A percentile compares a stretch with the other conserved stretches of the same genome.
phyloP scores from a whole-genome alignment of 1,284 basidiomycete genomes.

The Neotropicomus parvogracilis region DNA sequence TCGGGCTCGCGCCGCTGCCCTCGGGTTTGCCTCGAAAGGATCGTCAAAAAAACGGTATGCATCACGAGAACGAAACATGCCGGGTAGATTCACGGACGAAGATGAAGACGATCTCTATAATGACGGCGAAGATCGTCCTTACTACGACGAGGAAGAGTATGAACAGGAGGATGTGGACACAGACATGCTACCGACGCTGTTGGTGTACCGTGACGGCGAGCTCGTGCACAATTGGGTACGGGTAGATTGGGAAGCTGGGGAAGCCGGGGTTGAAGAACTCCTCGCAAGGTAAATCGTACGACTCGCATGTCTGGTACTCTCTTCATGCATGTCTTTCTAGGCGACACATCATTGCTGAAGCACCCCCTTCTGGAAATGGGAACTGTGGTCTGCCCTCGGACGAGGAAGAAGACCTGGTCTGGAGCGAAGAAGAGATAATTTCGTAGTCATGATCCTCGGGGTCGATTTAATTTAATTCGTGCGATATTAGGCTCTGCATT shows the following conservation, averaged over 20 bases:
- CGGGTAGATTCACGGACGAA: constrained; percentile 34
- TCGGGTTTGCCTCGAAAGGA: constrained; percentile 66
- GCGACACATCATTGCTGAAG: constrained; percentile 32
- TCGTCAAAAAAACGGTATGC: constrained; percentile 23
- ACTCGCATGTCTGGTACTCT: not conserved
- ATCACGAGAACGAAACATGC: constrained; percentile 20
- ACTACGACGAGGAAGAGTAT: constrained; percentile 37
- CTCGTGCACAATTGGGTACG: constrained; percentile 80
- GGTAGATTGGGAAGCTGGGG: constrained; percentile 78
- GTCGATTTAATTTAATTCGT: too few species aligned
- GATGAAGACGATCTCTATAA: constrained; percentile 45
- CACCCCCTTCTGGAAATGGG: constrained; percentile 13
- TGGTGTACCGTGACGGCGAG: constrained; percentile 80
- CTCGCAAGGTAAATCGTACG: constrained; percentile 50
- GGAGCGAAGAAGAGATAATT: constrained; percentile 31
- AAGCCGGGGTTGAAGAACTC: constrained; percentile 62
- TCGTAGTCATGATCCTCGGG: constrained; percentile 4
- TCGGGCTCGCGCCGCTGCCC: constrained; percentile 64
- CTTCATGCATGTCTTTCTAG: constrained; percentile 9
- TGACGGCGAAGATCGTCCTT: constrained; percentile 28
- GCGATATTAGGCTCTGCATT: too few species aligned
- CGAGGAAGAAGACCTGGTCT: constrained; percentile 37
- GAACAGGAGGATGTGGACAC: constrained; percentile 57
- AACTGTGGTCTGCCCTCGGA: constrained; percentile 34
- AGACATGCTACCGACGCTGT: constrained; percentile 79